Percentiles rank a stretch among this genome's conserved stretches.
These are phyloP conservation scores for Linum tenue DNA, from an alignment of 345 rosid species.

Conservation along the genomic window DNA sequence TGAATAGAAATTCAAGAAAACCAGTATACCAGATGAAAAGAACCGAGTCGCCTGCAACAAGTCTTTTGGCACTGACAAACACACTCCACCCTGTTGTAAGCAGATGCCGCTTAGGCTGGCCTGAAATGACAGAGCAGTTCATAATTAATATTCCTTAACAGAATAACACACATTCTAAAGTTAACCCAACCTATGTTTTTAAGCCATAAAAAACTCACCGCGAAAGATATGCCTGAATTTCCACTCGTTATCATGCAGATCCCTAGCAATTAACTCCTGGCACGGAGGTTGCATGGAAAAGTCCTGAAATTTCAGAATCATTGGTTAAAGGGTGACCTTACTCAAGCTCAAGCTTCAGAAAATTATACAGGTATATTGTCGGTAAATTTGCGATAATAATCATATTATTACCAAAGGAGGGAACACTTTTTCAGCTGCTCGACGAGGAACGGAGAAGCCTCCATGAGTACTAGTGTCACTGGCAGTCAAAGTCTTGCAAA, in stretches of 20 bases:
- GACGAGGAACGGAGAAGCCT: slow-evolving; percentile 97
- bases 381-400: not conserved
- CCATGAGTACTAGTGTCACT: slow-evolving; percentile 99
- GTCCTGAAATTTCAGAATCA: slow-evolving; percentile 47
- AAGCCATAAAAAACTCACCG: slow-evolving; percentile 36
- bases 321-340: not conserved
- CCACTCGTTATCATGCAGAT: slow-evolving; percentile 97
- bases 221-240: slow-evolving; percentile 98
- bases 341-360: slow-evolving; percentile 2
- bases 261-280: slow-evolving; percentile 92
- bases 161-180: not conserved
- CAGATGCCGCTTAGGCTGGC: slow-evolving; percentile 98
- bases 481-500: slow-evolving; percentile 95
- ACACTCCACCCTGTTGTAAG: slow-evolving; percentile 99
- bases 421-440: slow-evolving; percentile 99
- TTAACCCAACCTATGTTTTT: not conserved
- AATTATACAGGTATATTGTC: not conserved
- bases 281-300: slow-evolving; percentile 91
- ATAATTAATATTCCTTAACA: no score
- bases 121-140: slow-evolving; percentile 23
- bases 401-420: slow-evolving; percentile 71
- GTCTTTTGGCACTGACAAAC: slow-evolving; percentile 93
- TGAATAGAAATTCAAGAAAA: not conserved
- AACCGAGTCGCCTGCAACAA: slow-evolving; percentile 93
- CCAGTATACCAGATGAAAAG: slow-evolving; percentile 82